These are phyloP conservation scores for Solanum arcanum DNA, from an alignment of 257 asterid species.

Conservation along the genomic window DNA sequence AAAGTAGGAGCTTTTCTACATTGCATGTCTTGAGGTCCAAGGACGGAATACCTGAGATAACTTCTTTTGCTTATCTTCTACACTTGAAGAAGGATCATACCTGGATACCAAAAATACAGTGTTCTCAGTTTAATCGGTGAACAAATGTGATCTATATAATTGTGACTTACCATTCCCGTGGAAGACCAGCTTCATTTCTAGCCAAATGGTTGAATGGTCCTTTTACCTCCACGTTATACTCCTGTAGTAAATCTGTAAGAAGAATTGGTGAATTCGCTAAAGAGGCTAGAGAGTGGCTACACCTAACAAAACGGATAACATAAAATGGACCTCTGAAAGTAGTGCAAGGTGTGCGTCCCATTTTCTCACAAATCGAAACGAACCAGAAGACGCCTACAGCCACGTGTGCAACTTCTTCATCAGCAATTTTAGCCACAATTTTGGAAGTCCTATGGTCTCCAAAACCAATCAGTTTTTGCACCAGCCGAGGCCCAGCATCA, in stretches of 20 bases:
- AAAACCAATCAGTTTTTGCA: conserved; percentile 64
- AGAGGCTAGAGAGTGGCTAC: not conserved
- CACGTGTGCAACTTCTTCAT: conserved; percentile 91
- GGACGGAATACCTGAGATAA: conserved; percentile 44
- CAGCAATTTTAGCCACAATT: conserved; percentile 75
- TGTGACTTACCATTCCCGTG: conserved; percentile 57
- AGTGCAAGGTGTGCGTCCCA: conserved; percentile 36
- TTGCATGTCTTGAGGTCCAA: not conserved
- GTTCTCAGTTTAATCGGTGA: not conserved
- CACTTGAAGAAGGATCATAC: conserved; percentile 53
- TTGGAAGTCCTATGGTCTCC: conserved; percentile 81
- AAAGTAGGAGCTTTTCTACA: not conserved
- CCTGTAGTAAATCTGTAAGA: conserved; percentile 49
- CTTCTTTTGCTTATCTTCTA: conserved; percentile 18
- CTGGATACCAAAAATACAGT: conserved; percentile 18
- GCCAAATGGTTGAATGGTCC: conserved; percentile 86
- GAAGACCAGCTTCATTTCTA: conserved; percentile 82
- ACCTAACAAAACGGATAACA: not conserved
- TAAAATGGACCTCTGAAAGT: conserved; percentile 54
- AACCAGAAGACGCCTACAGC: conserved; percentile 95
- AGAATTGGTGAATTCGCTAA: not conserved
- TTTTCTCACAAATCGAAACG: conserved; percentile 61
- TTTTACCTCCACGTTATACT: conserved; percentile 70
- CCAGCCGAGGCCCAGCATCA: conserved; percentile 96
- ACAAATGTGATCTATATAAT: not conserved